These are phyloP conservation scores for Aspergillus leporis DNA, from an alignment of 495 filamentous ascomycete species.

Conservation along the genomic window DNA sequence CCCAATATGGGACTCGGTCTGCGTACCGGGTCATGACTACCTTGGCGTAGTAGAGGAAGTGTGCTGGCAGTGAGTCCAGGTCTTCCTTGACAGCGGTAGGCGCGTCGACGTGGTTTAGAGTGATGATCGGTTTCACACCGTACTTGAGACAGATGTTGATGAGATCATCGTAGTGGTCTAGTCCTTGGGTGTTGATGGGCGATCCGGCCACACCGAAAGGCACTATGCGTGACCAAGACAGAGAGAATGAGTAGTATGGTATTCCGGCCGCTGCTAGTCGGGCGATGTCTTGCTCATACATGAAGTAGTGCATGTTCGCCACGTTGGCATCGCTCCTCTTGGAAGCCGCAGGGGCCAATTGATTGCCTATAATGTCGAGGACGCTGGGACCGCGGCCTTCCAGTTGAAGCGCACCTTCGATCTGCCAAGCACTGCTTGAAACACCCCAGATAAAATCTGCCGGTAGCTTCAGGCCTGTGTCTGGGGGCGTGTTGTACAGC, in stretches of 20 bases:
- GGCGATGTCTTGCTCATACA: constrained; percentile 54
- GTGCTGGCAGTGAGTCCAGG: constrained; percentile 35
- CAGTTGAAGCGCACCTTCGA: constrained; percentile 47
- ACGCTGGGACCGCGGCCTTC: constrained; percentile 44
- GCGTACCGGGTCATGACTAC: constrained; percentile 42
- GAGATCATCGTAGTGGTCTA: constrained; percentile 49
- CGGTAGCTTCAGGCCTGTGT: constrained; percentile 35
- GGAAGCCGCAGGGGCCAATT: constrained; percentile 16
- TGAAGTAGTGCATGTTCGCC: constrained; percentile 49
- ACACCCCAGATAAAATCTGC: constrained; percentile 53
- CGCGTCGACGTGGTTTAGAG: constrained; percentile 44
- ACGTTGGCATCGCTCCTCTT: constrained; percentile 28
- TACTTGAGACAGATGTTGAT: constrained; percentile 42
- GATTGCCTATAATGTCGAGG: constrained; percentile 28
- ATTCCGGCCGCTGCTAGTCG: constrained; percentile 49
- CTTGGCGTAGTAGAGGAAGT: constrained; percentile 41
- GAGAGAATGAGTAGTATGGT: constrained; percentile 48
- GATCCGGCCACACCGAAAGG: constrained; percentile 44
- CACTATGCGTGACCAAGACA: constrained; percentile 47
- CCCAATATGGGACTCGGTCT: constrained; percentile 46
- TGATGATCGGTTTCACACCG: constrained; percentile 45
- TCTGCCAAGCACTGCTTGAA: constrained; percentile 50
- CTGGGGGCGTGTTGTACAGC: constrained; percentile 30
- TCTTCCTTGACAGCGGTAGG: constrained; percentile 31
- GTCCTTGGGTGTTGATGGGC: constrained; percentile 43